Evolutionary conservation across 2,329 filamentous ascomycete genomes (phyloP).

Genomic region (Seiridium cupressi): DNA sequence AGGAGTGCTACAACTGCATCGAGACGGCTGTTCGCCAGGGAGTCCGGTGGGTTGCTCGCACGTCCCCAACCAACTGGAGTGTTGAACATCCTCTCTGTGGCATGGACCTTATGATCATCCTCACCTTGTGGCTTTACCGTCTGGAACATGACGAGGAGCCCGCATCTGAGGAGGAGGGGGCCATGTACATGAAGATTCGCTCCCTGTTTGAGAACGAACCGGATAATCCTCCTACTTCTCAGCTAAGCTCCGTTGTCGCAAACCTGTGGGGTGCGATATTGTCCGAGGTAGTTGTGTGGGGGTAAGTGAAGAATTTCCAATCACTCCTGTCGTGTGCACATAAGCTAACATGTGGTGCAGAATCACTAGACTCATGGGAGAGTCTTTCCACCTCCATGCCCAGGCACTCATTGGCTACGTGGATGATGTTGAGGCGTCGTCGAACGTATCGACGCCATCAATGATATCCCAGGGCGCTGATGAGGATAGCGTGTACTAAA

Average conservation of each 20-base stretch:
- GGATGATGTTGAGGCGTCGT: constrained; percentile 72
- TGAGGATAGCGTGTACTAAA: constrained; percentile 69
- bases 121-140: constrained; percentile 97
- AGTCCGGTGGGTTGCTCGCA: constrained; percentile 96
- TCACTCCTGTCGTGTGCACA: neutral
- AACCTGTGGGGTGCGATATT: constrained; percentile 97
- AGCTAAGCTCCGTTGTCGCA: constrained; percentile 89
- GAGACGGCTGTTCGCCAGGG: constrained; percentile 93
- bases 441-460: constrained; percentile 67
- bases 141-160: constrained; percentile 98
- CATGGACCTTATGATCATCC: constrained; percentile 95
- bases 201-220: constrained; percentile 89
- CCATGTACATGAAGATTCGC: constrained; percentile 91
- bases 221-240: constrained; percentile 74
- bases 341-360: constrained; percentile 37
- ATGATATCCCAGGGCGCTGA: constrained; percentile 72
- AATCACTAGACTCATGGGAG: constrained; percentile 93
- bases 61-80: constrained; percentile 97
- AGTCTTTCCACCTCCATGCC: constrained; percentile 94
- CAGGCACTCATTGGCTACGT: constrained; percentile 94
- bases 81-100: constrained; percentile 96
- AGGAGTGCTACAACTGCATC: constrained; percentile 96
- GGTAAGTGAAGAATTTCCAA: constrained; percentile 61
- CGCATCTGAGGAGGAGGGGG: constrained; percentile 76
- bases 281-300: constrained; percentile 98